A percentile compares a stretch with the other conserved stretches of the same genome.
Conservation (phyloP, 169 alveolate genomes). For the Cryptosporidium ryanae region DNA sequence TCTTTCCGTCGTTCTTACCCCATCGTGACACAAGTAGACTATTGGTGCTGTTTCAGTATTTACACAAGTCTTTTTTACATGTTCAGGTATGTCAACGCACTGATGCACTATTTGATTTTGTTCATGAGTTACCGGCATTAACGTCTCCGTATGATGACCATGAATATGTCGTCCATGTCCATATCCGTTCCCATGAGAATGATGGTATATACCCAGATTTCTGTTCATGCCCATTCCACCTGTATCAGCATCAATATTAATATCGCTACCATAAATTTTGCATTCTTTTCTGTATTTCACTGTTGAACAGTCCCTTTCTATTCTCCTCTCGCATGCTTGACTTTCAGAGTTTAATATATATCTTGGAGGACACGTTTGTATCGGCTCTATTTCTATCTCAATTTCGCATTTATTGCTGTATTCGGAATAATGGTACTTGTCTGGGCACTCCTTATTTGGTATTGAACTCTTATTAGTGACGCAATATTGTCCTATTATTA, state of each 20-base stretch:
- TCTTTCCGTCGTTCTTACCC: constrained; percentile 9
- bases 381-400: constrained; percentile 48
- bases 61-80: constrained; percentile 23
- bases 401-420: constrained; percentile 12
- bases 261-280: background rate
- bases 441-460: constrained; percentile 46
- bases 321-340: constrained; percentile 45
- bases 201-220: background rate
- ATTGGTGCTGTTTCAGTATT: constrained; percentile 54
- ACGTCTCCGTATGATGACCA: background rate
- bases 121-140: background rate
- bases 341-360: constrained; percentile 12
- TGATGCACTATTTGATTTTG: constrained; percentile 41
- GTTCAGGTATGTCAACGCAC: constrained; percentile 57
- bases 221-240: background rate
- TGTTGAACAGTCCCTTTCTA: constrained; percentile 58
- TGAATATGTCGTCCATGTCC: constrained; percentile 40
- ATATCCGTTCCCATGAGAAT: too few relatives aligned
- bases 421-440: constrained; percentile 1
- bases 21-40: constrained; percentile 46
- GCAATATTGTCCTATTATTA: constrained; percentile 45
- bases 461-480: constrained; percentile 13
- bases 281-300: constrained; percentile 42
- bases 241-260: background rate
- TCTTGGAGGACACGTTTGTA: constrained; percentile 68